Conservation (phyloP, 2,329 filamentous ascomycete genomes). For the Coniochaeta sp. region DNA sequence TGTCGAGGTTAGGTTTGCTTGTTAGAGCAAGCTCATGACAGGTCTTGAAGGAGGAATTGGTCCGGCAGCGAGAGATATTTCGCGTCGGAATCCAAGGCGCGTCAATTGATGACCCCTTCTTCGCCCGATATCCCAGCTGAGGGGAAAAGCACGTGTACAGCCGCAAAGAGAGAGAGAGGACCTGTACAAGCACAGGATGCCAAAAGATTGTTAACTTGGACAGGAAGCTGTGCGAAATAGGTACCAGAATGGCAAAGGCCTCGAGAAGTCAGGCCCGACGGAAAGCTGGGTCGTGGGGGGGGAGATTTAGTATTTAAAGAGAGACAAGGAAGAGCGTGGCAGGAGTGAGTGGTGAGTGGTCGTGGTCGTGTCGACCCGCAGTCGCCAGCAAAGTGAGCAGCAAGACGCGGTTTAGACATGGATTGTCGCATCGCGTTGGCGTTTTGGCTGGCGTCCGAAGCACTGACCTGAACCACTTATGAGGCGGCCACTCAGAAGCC, state of each 20-base stretch:
- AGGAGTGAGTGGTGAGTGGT: too few species aligned
- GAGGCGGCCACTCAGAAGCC: neutral
- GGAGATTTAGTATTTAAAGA: slow-evolving; percentile 4
- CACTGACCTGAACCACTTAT: too few species aligned
- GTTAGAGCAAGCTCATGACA: slow-evolving; percentile 2
- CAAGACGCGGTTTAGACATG: slow-evolving; percentile 2
- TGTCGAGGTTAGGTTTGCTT: slow-evolving; percentile 4
- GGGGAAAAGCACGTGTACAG: neutral
- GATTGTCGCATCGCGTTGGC: neutral
- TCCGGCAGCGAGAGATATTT: neutral
- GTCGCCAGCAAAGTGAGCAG: neutral
- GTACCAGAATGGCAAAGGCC: neutral
- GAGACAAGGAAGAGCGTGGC: too few species aligned
- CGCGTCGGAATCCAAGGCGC: neutral
- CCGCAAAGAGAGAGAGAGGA: neutral
- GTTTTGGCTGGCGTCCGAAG: slow-evolving; percentile 1
- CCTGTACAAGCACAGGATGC: neutral
- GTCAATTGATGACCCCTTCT: neutral
- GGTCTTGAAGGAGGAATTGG: neutral
- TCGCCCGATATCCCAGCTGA: neutral
- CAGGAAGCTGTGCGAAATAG: too few species aligned
- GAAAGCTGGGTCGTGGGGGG: neutral
- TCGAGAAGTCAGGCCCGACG: slow-evolving; percentile 1
- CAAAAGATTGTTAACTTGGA: neutral
- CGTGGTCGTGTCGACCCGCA: slow-evolving; percentile 3